Percentiles rank a stretch among this genome's conserved stretches.
Evolutionary conservation across 768 basidiomycete genomes (phyloP).

Genomic region (Aureoboletus auriporus): DNA sequence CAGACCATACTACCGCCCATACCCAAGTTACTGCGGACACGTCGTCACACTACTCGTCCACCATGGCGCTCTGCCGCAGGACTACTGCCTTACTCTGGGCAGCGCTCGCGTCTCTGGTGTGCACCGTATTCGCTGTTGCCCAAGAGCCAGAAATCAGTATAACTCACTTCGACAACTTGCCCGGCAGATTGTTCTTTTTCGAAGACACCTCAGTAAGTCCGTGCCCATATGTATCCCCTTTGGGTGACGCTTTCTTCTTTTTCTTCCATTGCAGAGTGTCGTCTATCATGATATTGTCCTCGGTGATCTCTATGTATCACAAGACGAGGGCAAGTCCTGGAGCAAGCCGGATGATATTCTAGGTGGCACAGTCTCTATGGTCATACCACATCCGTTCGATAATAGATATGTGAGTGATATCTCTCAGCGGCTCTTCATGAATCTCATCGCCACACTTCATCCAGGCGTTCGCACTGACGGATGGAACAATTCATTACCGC

Average conservation of each 20-base stretch:
- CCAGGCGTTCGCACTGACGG: slow-evolving; percentile 86
- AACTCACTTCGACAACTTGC: slow-evolving; percentile 64
- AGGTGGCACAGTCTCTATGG: slow-evolving; percentile 56
- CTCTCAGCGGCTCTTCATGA: neutral
- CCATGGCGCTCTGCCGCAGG: slow-evolving; percentile 28
- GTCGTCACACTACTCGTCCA: slow-evolving; percentile 11
- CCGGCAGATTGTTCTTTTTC: slow-evolving; percentile 82
- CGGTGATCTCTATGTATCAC: slow-evolving; percentile 72
- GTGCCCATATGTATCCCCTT: neutral
- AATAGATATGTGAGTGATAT: slow-evolving; percentile 57
- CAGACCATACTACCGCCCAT: neutral
- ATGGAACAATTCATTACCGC: slow-evolving; percentile 74
- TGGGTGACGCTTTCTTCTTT: neutral
- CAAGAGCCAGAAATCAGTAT: slow-evolving; percentile 48
- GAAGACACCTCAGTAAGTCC: slow-evolving; percentile 82
- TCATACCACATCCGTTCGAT: slow-evolving; percentile 86
- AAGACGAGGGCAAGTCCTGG: slow-evolving; percentile 84
- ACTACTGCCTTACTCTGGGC: slow-evolving; percentile 26
- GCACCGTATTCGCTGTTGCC: slow-evolving; percentile 24
- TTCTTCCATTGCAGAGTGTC: slow-evolving; percentile 42
- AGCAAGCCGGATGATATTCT: slow-evolving; percentile 45
- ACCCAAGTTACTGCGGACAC: slow-evolving; percentile 10
- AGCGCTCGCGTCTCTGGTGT: slow-evolving; percentile 19
- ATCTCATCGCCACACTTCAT: neutral
- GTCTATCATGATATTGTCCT: slow-evolving; percentile 75